Base-by-base conservation (phyloP, 2,329 filamentous ascomycete genomes). In the Colletotrichum salicis region DNA sequence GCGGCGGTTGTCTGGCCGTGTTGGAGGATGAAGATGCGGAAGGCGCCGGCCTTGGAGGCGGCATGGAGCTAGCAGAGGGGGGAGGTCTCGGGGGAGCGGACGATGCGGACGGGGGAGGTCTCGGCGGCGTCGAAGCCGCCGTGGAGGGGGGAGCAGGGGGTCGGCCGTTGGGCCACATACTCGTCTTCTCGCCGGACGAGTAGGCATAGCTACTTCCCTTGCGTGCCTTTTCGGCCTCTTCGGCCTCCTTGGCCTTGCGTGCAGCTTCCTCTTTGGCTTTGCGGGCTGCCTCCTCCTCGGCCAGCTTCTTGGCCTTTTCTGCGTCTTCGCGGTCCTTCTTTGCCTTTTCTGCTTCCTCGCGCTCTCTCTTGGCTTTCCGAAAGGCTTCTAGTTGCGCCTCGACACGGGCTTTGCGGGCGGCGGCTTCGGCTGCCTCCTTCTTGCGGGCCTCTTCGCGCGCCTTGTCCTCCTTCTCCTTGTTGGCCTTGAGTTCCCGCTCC, bases 181-280 rank as follows among this genome's bases (percentile, higher is more conserved):
- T 92, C 61, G 87, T 91, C 81, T 87, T 91, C 80, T 94, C 92
- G 62, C 92, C 92, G 27, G 89, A 87, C 66, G 88, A 90, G 81
- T 84, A 92, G 69, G 90, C 90, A 76, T 92, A 92, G n/a, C 86
- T 85, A 75, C 84, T 86, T 52, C 84, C 82, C 72, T 85, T 84
- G 73, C 86, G 84, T 56, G 76, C 69, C 58, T 76, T 79, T 37
- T 64, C 70, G 62, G 77, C 71, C 72, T 76, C 73, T 73, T 78
- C 76, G 41, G 77, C 73, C 27, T 76, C 78, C 41, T 80, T 82
- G 77, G 78, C 76, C 74, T 79, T 78, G 72, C 75, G 78, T 61
- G 76, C 77, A 56, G 77, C 78, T 37, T 80, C 76, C 69, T 81
- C 79, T 75, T 78, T 75, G 41, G 61, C 61, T 24, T 45, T 64